Evolutionary conservation across 2,329 filamentous ascomycete species (phyloP).

Genomic region (Botryotinia globosa): DNA sequence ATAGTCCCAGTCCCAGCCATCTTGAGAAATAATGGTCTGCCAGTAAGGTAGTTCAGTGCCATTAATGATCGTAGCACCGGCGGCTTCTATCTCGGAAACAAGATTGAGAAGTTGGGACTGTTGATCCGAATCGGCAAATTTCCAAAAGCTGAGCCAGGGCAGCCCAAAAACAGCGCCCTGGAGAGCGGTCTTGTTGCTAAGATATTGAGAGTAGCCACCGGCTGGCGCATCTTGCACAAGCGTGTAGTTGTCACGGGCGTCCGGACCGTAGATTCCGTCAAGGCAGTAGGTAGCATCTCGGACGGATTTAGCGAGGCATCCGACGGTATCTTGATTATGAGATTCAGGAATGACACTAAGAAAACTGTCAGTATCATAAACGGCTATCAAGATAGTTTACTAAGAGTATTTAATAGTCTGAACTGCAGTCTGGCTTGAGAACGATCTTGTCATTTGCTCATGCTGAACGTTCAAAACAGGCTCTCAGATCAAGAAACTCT

Average conservation of each 20-base stretch:
- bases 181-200: conserved; percentile 43
- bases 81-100: conserved; percentile 52
- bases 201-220: conserved; percentile 53
- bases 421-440: neutral
- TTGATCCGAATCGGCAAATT: conserved; percentile 55
- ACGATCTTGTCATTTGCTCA: neutral
- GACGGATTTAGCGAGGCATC: conserved; percentile 64
- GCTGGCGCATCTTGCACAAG: conserved; percentile 53
- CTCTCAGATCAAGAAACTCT: conserved; percentile 20
- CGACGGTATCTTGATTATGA: conserved; percentile 66
- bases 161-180: conserved; percentile 65
- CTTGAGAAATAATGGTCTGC: conserved; percentile 58
- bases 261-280: conserved; percentile 65
- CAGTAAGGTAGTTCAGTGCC: conserved; percentile 65
- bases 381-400: too few species aligned
- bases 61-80: conserved; percentile 67
- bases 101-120: conserved; percentile 50
- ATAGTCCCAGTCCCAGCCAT: conserved; percentile 75
- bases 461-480: neutral
- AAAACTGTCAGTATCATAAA: conserved; percentile 24
- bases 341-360: conserved; percentile 63
- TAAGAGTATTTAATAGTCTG: neutral
- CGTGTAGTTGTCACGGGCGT: conserved; percentile 65
- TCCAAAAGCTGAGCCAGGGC: conserved; percentile 71
- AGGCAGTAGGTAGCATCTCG: conserved; percentile 65